Percentiles rank a stretch among this genome's conserved stretches.
Evolutionary conservation across 257 asterid species (phyloP).

Genomic region (Forsythia viridissima): DNA sequence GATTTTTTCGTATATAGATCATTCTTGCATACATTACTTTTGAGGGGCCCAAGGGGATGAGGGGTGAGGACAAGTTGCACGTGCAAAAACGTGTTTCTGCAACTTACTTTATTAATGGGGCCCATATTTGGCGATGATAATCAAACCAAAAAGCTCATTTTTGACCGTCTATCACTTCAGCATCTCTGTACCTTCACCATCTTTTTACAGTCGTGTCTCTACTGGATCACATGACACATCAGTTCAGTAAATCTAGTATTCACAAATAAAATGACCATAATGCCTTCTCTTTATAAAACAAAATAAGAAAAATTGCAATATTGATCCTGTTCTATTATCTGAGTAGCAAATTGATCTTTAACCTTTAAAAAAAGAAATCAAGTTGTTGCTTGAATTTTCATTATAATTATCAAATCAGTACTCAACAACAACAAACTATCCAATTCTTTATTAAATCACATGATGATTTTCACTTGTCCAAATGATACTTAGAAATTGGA

Average conservation of each 20-base stretch:
- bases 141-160: constrained; percentile 65
- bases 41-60: neutral
- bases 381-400: neutral
- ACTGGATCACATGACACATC: neutral
- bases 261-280: constrained; percentile 1
- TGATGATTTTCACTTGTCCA: no score
- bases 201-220: no score
- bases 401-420: neutral
- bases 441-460: no score
- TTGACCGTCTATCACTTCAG: constrained; percentile 44
- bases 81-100: constrained; percentile 51
- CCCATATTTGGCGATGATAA: constrained; percentile 31
- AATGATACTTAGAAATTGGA: neutral
- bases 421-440: no score
- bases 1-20: no score
- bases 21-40: no score
- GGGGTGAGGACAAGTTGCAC: constrained; percentile 54
- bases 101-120: constrained; percentile 13
- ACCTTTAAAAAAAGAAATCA: neutral
- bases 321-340: no score
- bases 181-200: neutral
- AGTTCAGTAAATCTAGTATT: neutral
- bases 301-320: neutral
- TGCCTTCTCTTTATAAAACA: neutral
- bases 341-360: neutral